Base-by-base conservation (phyloP, 169 alveolate species). In the Plasmodium billcollinsi region DNA sequence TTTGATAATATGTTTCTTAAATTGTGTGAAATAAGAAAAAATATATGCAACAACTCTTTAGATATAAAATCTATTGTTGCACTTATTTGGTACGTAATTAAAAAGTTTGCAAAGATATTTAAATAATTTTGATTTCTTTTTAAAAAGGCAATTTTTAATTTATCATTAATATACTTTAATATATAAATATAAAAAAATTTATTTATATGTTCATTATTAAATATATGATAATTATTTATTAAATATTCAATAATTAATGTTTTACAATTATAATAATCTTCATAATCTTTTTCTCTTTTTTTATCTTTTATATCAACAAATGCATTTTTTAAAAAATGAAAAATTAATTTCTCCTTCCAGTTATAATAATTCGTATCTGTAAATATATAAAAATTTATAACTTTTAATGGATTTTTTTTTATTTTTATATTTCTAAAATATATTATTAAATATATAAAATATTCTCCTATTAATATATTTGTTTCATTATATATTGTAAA, bases 101-200 rank as follows among this genome's bases (percentile, higher is more conserved):
- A 45, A 72, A 72, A 86, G 73, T 86, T 86, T 49, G 92, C 92
- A 86, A 61, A 86, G 49, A 86, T 43, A 49, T 86, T 86, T 86
- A 86, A 86, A 72, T 86, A 71, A 58, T 86, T 86, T 72, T 86
- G 92, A 63, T 86, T 86, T 71, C 65, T 86, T 86, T 71, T 86
- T 71, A 63, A 86, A 86, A 86, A 86, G 49, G 47, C 49, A 21
- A 86, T 72, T 73, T 86, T 33, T 66, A 86, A 86, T 59, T 70
- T 86, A 33, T 71, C 62, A 50, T 86, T 86, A 50, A 86, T 86
- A 52, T 86, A 86, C 21, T 26, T 72, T 52, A 86, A 72, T 15
- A 86, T 72, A 54, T 61, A 49, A 6, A 73, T 73, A 59, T 72
- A 86, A 70, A 86, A 70, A 12, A 59, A 49, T 9, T 63, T 43